phyloP scores from a whole-genome alignment of 148 eudicot species.

The Mesembryanthemum crystallinum region DNA sequence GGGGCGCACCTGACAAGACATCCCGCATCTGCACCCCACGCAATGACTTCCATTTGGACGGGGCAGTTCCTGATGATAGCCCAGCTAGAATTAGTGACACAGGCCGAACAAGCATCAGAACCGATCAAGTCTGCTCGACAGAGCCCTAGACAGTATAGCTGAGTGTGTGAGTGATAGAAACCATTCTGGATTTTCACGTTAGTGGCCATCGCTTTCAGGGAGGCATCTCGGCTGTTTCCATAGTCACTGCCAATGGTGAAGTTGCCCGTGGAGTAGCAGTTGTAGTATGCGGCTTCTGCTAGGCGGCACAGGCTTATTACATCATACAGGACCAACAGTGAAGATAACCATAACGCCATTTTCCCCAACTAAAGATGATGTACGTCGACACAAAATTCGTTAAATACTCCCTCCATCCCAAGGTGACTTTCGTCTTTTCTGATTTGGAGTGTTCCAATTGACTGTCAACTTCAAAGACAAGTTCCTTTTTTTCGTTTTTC shows the following conservation, averaged over 20 bases:
- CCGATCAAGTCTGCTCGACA: background rate
- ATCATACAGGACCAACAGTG: too few species aligned
- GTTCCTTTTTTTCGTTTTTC: too few species aligned
- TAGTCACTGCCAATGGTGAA: constrained; percentile 3
- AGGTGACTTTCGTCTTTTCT: too few species aligned
- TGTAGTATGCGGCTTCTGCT: background rate
- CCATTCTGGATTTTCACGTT: background rate
- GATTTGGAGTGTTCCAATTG: too few species aligned
- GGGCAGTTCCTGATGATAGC: background rate
- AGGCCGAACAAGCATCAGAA: constrained; percentile 1
- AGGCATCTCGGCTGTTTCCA: background rate
- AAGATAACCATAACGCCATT: too few species aligned
- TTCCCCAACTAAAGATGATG: too few species aligned
- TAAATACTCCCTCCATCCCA: too few species aligned
- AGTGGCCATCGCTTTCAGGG: background rate
- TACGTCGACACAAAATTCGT: too few species aligned
- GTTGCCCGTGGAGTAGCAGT: constrained; percentile 12
- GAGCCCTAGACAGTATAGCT: background rate
- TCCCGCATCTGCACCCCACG: constrained; percentile 14
- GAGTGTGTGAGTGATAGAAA: background rate
- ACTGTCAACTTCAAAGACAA: too few species aligned
- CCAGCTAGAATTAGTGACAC: background rate
- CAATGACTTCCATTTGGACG: constrained; percentile 12
- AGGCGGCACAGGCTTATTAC: background rate
- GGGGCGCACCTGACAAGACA: constrained; percentile 15